Conservation (phyloP, 306 rosid species). For the Begonia masoniana region DNA sequence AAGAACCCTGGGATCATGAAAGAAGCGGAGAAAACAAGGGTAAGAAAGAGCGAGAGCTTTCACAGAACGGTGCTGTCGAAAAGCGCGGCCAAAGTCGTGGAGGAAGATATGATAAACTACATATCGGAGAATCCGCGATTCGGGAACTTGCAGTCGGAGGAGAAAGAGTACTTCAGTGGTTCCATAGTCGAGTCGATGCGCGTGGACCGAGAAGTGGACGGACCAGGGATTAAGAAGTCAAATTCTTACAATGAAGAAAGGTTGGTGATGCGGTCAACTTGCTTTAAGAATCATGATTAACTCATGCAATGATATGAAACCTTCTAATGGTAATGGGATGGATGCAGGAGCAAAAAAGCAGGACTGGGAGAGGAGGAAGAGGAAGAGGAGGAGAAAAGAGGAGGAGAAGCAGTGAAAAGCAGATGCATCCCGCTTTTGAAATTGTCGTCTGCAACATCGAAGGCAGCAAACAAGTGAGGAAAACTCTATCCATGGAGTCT, state of each 20-base stretch:
- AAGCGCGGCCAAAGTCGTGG: slow-evolving; percentile 19
- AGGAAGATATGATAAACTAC: slow-evolving; percentile 37
- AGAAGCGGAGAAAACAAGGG: slow-evolving; percentile 11
- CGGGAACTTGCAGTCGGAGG: slow-evolving; percentile 57
- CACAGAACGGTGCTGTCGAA: slow-evolving; percentile 18
- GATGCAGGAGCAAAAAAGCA: slow-evolving; percentile 30
- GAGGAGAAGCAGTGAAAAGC: slow-evolving; percentile 17
- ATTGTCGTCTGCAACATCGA: slow-evolving; percentile 27
- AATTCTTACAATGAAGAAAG: slow-evolving; percentile 69
- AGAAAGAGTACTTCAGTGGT: slow-evolving; percentile 86
- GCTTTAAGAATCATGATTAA: not conserved
- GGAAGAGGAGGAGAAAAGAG: slow-evolving; percentile 21
- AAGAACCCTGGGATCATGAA: slow-evolving; percentile 15
- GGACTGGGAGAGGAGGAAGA: slow-evolving; percentile 30
- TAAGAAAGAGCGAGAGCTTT: slow-evolving; percentile 14
- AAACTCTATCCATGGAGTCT: too few relatives aligned
- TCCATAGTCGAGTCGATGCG: slow-evolving; percentile 56
- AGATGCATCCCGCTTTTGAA: slow-evolving; percentile 56
- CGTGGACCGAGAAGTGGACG: slow-evolving; percentile 19
- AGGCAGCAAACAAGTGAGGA: slow-evolving; percentile 32
- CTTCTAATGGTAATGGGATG: not conserved
- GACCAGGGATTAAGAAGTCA: slow-evolving; percentile 39
- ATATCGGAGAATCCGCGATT: slow-evolving; percentile 74
- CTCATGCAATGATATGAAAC: not conserved
- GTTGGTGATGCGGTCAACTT: slow-evolving; percentile 11